These are phyloP conservation scores for Rutstroemia sydowiana DNA, from an alignment of 2,329 filamentous ascomycete genomes.

Conservation along the genomic window DNA sequence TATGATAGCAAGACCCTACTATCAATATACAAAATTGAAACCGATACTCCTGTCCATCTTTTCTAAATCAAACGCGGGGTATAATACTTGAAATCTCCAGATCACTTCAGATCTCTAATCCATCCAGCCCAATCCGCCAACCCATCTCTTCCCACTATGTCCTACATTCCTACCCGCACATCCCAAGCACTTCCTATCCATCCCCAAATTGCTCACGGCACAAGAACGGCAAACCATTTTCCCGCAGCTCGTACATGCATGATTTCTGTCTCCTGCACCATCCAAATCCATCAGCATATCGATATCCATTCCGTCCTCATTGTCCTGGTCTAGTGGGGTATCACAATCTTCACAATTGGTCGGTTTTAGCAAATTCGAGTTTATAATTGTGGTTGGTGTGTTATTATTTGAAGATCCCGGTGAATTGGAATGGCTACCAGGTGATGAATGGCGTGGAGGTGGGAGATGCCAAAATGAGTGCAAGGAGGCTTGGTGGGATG, in stretches of 20 bases:
- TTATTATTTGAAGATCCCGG: slow-evolving; percentile 15
- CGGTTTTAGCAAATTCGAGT: slow-evolving; percentile 13
- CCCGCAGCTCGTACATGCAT: slow-evolving; percentile 42
- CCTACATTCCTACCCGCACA: slow-evolving; percentile 35
- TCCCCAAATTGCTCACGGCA: slow-evolving; percentile 50
- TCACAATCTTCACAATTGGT: slow-evolving; percentile 50
- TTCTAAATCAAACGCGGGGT: neutral
- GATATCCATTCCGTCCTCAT: slow-evolving; percentile 35
- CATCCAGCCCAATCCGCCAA: slow-evolving; percentile 21
- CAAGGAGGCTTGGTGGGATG: slow-evolving; percentile 41
- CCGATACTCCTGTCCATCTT: too few relatives aligned
- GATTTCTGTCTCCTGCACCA: slow-evolving; percentile 18
- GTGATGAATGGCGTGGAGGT: slow-evolving; percentile 28
- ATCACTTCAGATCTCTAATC: neutral
- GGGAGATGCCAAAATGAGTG: slow-evolving; percentile 56
- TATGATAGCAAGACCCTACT: too few relatives aligned
- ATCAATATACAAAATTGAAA: neutral
- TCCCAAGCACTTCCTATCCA: slow-evolving; percentile 44
- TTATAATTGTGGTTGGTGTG: slow-evolving; percentile 10
- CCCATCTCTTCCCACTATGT: slow-evolving; percentile 14
- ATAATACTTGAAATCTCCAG: neutral
- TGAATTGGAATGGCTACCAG: slow-evolving; percentile 21
- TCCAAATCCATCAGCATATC: slow-evolving; percentile 35
- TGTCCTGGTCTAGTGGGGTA: slow-evolving; percentile 21
- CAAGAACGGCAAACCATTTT: slow-evolving; percentile 53